Conservation (phyloP, 164 flowering plant genomes). For the Magnolia officinalis region DNA sequence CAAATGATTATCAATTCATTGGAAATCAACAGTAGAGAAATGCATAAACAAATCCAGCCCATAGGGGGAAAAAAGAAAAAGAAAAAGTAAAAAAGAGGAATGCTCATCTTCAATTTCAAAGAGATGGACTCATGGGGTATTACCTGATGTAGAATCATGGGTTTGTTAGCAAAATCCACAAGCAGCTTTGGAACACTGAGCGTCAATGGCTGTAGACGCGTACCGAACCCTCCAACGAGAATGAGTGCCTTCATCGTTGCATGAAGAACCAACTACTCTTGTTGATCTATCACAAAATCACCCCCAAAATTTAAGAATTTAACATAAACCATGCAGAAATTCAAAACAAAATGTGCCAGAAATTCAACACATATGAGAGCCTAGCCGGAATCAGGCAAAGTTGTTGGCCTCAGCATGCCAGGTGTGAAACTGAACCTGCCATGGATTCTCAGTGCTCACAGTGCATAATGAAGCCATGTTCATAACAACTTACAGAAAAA, state of each 20-base stretch:
- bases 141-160: slow-evolving; percentile 99
- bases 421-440: slow-evolving; percentile 7
- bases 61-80: not conserved
- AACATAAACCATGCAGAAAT: not conserved
- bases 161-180: slow-evolving; percentile 97
- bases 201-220: slow-evolving; percentile 95
- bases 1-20: not conserved
- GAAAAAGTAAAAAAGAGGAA: not conserved
- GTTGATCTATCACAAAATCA: slow-evolving; percentile 3
- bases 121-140: not conserved
- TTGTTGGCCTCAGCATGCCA: not conserved
- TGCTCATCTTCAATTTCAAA: not conserved
- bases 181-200: slow-evolving; percentile 96
- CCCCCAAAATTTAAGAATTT: not conserved
- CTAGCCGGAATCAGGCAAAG: no score
- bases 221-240: slow-evolving; percentile 98
- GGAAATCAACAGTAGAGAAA: not conserved
- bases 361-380: slow-evolving; percentile 3
- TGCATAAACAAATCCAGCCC: not conserved
- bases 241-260: slow-evolving; percentile 92
- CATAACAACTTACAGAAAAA: not conserved
- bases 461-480: no score
- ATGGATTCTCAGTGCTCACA: not conserved
- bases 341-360: not conserved
- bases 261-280: slow-evolving; percentile 14